phyloP scores from a whole-genome alignment of 768 basidiomycete genomes.

The Chlorophyllum brunneum region DNA sequence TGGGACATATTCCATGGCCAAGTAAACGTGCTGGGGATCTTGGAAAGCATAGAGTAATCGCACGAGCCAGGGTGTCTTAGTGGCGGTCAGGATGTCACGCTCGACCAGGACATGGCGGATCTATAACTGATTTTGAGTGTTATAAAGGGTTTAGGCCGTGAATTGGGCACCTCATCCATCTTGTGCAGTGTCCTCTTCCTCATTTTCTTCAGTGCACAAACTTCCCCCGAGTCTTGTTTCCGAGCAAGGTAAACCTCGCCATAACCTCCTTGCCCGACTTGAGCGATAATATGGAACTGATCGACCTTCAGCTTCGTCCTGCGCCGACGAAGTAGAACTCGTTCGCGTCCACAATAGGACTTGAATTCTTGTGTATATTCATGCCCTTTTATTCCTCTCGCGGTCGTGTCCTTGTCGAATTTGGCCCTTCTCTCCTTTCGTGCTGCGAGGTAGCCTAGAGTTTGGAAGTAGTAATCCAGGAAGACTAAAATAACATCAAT shows the following conservation, averaged over 20 bases:
- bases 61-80: conserved; percentile 97
- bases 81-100: conserved; percentile 95
- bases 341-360: conserved; percentile 91
- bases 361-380: conserved; percentile 81
- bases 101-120: conserved; percentile 98
- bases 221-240: conserved; percentile 93
- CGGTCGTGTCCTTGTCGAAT: conserved; percentile 80
- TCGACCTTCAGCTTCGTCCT: conserved; percentile 90
- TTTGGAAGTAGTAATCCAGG: conserved; percentile 97
- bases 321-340: conserved; percentile 88
- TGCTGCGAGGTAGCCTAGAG: conserved; percentile 81
- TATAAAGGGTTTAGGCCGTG: neutral
- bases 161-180: conserved; percentile 84
- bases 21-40: conserved; percentile 84
- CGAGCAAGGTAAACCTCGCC: conserved; percentile 96
- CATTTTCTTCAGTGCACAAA: conserved; percentile 98
- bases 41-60: conserved; percentile 95
- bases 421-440: conserved; percentile 80
- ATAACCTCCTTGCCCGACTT: conserved; percentile 98
- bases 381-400: conserved; percentile 51
- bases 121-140: conserved; percentile 31
- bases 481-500: conserved; percentile 57
- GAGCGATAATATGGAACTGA: conserved; percentile 97
- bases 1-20: conserved; percentile 99
- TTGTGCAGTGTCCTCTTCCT: conserved; percentile 89